Evolutionary conservation across 345 rosid genomes (phyloP).

Genomic region (Melaleuca alternifolia): DNA sequence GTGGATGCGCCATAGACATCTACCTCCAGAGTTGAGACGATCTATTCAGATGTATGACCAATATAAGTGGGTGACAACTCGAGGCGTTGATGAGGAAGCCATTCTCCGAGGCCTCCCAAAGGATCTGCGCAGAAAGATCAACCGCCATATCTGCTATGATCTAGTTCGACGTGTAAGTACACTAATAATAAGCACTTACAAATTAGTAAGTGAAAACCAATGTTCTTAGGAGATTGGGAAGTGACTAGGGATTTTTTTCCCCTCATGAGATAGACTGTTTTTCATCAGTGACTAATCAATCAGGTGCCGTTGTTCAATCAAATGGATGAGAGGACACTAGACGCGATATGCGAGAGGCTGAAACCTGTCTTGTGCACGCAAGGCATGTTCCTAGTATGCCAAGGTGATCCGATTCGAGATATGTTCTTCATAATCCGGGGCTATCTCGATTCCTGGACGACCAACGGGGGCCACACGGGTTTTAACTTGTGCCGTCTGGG

Average conservation of each 20-base stretch:
- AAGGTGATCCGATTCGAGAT: constrained; percentile 15
- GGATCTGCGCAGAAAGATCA: constrained; percentile 61
- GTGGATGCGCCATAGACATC: constrained; percentile 31
- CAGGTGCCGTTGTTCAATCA: constrained; percentile 16
- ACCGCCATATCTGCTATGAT: constrained; percentile 65
- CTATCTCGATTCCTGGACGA: constrained; percentile 4
- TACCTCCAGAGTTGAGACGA: constrained; percentile 38
- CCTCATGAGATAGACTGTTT: neutral
- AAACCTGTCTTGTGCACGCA: constrained; percentile 4
- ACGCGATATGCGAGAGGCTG: constrained; percentile 17
- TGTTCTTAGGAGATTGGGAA: neutral
- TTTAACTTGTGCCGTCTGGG: constrained; percentile 6
- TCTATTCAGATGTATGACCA: constrained; percentile 45
- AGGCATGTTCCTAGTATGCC: constrained; percentile 4
- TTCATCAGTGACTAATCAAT: neutral
- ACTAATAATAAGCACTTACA: neutral
- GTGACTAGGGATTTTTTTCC: neutral
- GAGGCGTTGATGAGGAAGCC: constrained; percentile 59
- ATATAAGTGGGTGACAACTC: constrained; percentile 64
- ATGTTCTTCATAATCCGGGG: constrained; percentile 25
- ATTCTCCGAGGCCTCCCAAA: constrained; percentile 45
- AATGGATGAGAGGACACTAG: constrained; percentile 15
- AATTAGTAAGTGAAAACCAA: neutral
- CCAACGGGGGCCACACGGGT: constrained; percentile 1
- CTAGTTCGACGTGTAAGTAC: constrained; percentile 62